Conservation (phyloP, 345 rosid species). For the Pistacia integerrima region DNA sequence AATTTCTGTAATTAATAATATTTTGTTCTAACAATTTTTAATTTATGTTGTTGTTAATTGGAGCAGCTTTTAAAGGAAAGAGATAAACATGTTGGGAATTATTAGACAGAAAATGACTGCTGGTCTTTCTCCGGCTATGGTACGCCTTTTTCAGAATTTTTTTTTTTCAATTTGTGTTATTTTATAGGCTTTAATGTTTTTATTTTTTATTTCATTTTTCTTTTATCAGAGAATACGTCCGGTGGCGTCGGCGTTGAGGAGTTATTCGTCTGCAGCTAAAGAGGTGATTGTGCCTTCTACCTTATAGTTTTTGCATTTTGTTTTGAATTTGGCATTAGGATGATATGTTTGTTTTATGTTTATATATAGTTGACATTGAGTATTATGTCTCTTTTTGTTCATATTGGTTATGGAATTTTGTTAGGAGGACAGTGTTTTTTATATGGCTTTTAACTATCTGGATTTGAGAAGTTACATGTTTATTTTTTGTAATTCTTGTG, state of each 20-base stretch:
- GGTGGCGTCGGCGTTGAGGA: slow-evolving; percentile 46
- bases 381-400: not conserved
- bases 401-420: not conserved
- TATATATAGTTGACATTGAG: not conserved
- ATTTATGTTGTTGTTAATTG: not conserved
- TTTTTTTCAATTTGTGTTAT: not conserved
- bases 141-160: not conserved
- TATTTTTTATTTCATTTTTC: not conserved
- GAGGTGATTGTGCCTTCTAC: slow-evolving; percentile 43
- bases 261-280: slow-evolving; percentile 66
- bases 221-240: slow-evolving; percentile 47
- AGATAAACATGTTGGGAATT: slow-evolving; percentile 59
- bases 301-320: not conserved
- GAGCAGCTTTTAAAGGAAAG: slow-evolving; percentile 21
- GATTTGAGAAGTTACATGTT: not conserved
- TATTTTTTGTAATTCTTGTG: not conserved
- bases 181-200: not conserved
- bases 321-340: not conserved
- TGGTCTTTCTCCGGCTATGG: slow-evolving; percentile 40
- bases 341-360: not conserved
- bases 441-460: not conserved
- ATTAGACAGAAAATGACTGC: slow-evolving; percentile 50
- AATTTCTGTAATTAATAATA: not conserved
- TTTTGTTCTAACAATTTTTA: not conserved
- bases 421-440: not conserved